Base-by-base conservation (phyloP, 495 filamentous ascomycete genomes). In the Neurospora sp. region DNA sequence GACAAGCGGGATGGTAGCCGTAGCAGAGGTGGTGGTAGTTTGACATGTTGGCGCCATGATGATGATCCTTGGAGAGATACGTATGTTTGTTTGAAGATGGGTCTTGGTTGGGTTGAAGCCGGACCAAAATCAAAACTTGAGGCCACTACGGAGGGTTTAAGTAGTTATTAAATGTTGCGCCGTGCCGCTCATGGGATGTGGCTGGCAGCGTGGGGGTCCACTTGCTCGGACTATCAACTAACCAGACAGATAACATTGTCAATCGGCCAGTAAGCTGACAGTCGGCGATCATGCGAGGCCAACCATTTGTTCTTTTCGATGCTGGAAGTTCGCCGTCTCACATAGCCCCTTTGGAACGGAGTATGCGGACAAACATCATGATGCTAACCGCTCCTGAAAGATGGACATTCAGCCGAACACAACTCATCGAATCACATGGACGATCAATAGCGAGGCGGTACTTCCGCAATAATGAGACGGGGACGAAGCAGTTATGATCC, bases 1-100 rank as follows among this genome's bases (percentile, higher is more conserved):
- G 71, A 75, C 16, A 22, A 74, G 66, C 7, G 84, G 81, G 40
- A 84, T 72, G 22, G 71, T 59, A 18, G 72, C 20, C 11, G 46
- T 40, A 5, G 75, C 69, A 71, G 71, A 66, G 22, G 22, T 39
- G 40, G 46, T 42, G 41, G 42, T 27, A 9, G 41, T 69, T 22
- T 38, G 70, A 48, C 11, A 35, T 71, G 44, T 18, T n/a, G 44
- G 16, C 38, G 53, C 27, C 53, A 66, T 66, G 53, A 14, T 35
- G 53, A 66, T 35, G 53, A 14, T 66, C 12, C 12, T 31, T 66
- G 53, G 12, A 18, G 53, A 35, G 27, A 42, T 11, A 27, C 48
- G 48, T 59, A 59, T 37, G 40, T 35, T 11, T n/a, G 4, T 11
- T 71, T 31, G 46, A 72, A 66, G 1, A 73, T 72, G 66, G 61